A percentile compares a stretch with the other conserved stretches of the same genome.
Evolutionary conservation across 2,329 filamentous ascomycete genomes (phyloP).

Genomic region (Lecanicillium sp.): DNA sequence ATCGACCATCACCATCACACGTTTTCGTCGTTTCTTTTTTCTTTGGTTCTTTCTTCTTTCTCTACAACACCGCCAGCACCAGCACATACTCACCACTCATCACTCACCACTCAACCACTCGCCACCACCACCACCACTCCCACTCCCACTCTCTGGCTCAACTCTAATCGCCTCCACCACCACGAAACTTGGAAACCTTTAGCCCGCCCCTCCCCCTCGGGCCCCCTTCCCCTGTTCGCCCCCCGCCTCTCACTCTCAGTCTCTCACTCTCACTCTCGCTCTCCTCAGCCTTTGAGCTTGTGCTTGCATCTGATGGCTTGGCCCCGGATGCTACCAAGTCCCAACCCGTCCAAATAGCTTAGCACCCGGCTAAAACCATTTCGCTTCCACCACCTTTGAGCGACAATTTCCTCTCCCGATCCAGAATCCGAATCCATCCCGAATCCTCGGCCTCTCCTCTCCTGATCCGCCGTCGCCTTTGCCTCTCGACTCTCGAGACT

Average conservation of each 20-base stretch:
- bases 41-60: not conserved
- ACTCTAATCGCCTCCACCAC: constrained; percentile 8
- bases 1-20: too few species aligned
- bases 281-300: constrained; percentile 8
- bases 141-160: not conserved
- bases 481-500: not conserved
- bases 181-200: constrained; percentile 12
- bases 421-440: too few species aligned
- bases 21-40: not conserved
- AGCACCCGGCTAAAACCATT: not conserved
- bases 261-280: too few species aligned
- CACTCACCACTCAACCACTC: too few species aligned
- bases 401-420: too few species aligned
- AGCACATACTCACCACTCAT: not conserved
- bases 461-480: not conserved
- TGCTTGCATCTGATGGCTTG: constrained; percentile 10
- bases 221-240: constrained; percentile 6
- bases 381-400: constrained; percentile 7
- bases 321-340: constrained; percentile 3
- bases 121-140: not conserved
- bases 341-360: not conserved
- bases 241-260: constrained; percentile 9
- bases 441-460: not conserved
- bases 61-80: not conserved
- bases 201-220: constrained; percentile 12